Percentiles rank a stretch among this genome's conserved stretches.
These are phyloP conservation scores for Sclerotinia borealis DNA, from an alignment of 2,329 filamentous ascomycete genomes.

Conservation along the genomic window DNA sequence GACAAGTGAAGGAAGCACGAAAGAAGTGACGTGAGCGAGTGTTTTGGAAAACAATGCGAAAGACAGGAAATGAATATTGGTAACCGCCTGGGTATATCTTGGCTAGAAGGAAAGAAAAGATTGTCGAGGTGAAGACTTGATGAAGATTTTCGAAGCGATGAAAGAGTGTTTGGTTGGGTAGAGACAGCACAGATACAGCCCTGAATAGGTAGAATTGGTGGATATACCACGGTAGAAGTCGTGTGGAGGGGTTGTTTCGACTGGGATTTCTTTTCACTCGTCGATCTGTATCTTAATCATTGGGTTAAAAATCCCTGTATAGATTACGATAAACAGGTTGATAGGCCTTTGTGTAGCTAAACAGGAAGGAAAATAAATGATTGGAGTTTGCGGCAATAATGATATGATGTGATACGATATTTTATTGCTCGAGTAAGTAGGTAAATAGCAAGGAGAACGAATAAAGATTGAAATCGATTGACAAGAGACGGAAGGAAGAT, in stretches of 20 bases:
- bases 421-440: neutral
- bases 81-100: neutral
- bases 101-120: neutral
- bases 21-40: conserved; percentile 7
- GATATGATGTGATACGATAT: neutral
- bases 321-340: conserved; percentile 1
- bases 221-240: neutral
- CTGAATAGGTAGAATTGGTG: neutral
- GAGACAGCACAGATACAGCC: neutral
- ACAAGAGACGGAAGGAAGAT: neutral
- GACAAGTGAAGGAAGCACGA: neutral
- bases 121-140: neutral
- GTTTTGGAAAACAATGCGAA: neutral
- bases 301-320: neutral
- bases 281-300: conserved; percentile 9
- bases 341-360: neutral
- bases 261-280: neutral
- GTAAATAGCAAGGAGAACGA: neutral
- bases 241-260: conserved; percentile 5
- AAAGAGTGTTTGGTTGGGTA: neutral
- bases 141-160: neutral
- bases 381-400: neutral
- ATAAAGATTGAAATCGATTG: neutral
- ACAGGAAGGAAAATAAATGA: neutral
- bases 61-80: neutral